Conservation (phyloP, 768 basidiomycete species). For the Suillus placidus region DNA sequence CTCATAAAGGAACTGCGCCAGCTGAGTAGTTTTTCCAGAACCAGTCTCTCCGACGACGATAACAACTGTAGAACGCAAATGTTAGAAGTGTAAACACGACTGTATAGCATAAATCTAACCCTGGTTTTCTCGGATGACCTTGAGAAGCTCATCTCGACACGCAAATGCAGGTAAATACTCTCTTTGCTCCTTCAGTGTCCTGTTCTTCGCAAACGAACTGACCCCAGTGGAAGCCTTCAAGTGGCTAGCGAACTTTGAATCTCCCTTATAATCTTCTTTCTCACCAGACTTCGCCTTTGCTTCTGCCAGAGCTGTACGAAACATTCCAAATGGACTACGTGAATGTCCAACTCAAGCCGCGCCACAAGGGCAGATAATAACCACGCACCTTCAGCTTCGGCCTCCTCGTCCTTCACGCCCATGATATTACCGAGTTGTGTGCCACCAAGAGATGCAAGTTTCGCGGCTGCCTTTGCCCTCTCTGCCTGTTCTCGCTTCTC, state of each 20-base stretch:
- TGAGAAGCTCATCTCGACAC: constrained; percentile 90
- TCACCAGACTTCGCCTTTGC: constrained; percentile 50
- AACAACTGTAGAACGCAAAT: constrained; percentile 55
- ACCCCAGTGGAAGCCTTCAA: constrained; percentile 78
- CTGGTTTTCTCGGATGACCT: constrained; percentile 91
- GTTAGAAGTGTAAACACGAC: constrained; percentile 5
- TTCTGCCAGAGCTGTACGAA: constrained; percentile 52
- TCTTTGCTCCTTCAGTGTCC: constrained; percentile 91
- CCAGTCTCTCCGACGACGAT: constrained; percentile 99
- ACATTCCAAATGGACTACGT: constrained; percentile 55
- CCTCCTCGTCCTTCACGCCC: constrained; percentile 95
- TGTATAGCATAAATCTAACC: constrained; percentile 45
- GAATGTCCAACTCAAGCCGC: constrained; percentile 73
- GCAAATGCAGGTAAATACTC: constrained; percentile 98
- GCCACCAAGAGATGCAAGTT: constrained; percentile 88
- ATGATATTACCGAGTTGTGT: constrained; percentile 96
- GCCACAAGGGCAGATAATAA: constrained; percentile 18
- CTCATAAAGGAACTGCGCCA: constrained; percentile 94
- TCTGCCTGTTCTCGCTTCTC: constrained; percentile 98
- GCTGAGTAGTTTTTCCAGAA: constrained; percentile 97
- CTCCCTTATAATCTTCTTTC: constrained; percentile 82
- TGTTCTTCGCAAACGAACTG: constrained; percentile 76
- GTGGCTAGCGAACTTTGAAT: constrained; percentile 97
- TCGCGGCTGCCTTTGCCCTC: constrained; percentile 93
- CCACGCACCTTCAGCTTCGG: constrained; percentile 84